These are phyloP conservation scores for Physaria fendleri DNA, from an alignment of 345 rosid genomes.

Conservation along the genomic window DNA sequence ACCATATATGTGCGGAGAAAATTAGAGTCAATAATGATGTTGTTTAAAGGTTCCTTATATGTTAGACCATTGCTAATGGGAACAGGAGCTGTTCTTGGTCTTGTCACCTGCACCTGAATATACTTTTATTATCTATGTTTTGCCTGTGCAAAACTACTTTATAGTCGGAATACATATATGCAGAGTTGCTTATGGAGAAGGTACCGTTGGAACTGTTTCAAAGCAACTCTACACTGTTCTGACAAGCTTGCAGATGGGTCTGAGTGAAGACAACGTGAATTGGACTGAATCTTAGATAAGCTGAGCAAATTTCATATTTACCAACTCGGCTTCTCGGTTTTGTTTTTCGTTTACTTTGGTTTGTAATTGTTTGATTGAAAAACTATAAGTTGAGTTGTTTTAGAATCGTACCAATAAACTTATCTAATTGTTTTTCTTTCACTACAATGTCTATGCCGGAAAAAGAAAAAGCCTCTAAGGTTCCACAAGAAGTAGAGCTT, in stretches of 20 bases:
- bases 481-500: no score
- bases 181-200: conserved; percentile 64
- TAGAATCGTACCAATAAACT: no score
- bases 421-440: no score
- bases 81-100: conserved; percentile 83
- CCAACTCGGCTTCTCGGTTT: background rate
- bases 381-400: no score
- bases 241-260: conserved; percentile 91
- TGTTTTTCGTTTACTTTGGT: background rate
- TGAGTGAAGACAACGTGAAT: conserved; percentile 67
- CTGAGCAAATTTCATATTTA: background rate
- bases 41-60: conserved; percentile 84
- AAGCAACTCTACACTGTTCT: conserved; percentile 58
- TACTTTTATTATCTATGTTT: conserved; percentile 72
- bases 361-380: background rate
- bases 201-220: conserved; percentile 61
- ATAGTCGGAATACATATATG: no score
- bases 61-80: conserved; percentile 88
- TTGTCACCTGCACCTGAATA: conserved; percentile 89
- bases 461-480: no score
- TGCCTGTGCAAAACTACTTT: conserved; percentile 90
- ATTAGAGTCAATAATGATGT: no score
- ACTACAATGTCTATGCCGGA: no score
- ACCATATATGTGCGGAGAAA: no score
- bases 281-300: conserved; percentile 67